Base-by-base conservation (phyloP, 768 basidiomycete species). In the Tephrocybe sp. region DNA sequence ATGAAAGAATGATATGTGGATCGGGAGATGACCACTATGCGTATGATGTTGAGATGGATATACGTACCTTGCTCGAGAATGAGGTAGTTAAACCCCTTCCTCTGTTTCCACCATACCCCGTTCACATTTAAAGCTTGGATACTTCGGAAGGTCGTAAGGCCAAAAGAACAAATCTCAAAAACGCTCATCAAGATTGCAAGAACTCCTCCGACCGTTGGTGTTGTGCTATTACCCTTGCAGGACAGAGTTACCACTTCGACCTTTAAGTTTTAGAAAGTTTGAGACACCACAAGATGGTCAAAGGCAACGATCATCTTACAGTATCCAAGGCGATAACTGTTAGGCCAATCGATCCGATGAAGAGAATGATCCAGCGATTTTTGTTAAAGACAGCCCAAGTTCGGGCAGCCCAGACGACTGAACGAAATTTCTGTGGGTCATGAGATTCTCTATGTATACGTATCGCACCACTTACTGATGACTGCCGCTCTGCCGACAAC, bases 401-500 rank as follows among this genome's bases (percentile, higher is more conserved):
- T 25, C 65, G 41, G 2, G 39, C 49, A 38, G 45, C 42, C 56
- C 56, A 57, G 3, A 57, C 53, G 16, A 54, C 56, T 54, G 13
- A 22, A 46, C 2, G 40, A 33, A 13, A 43, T 34, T 7, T 34
- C 4, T 10, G 33, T 34, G 33, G 16, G 23, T 6, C 4, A n/a
- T 18, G 10, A 22, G 41, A 27, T 24, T 41, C 16, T 6, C 6
- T 53, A 31, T 48, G 45, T 8, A 45, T 44, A 29, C 38, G 25
- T 38, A 5, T 18, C n/a, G n/a, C n/a, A n/a, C 27, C 27, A 52
- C 59, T 40, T 36, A 65, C 67, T 41, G 38, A 69, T 55, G 12
- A 69, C 53, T 9, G 61, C 63, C 1, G 61, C 55, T 12, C 67
- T 45, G 8, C 66, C 67, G 13, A 64, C 22, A 5, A 69, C 62